Conservation (phyloP, 441 rosid species). For the Viola pubescens region DNA sequence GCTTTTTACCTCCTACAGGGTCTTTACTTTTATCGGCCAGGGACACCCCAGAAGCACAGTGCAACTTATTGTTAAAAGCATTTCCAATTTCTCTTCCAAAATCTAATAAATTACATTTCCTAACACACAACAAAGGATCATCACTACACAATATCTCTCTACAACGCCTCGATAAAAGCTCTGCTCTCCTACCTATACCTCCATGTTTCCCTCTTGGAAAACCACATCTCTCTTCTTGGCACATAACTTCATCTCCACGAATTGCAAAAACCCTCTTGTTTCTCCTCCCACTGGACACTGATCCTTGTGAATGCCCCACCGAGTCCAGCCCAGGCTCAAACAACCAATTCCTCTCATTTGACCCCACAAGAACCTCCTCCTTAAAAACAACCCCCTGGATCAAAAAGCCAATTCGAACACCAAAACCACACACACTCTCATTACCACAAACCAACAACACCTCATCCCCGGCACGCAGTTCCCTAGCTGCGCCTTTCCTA, state of each 20-base stretch:
- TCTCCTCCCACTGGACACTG: constrained; percentile 47
- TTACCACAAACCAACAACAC: constrained; percentile 55
- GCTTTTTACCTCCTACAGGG: constrained; percentile 19
- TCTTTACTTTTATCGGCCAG: constrained; percentile 2
- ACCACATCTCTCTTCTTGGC: constrained; percentile 13
- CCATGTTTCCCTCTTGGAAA: constrained; percentile 17
- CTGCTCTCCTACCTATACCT: constrained; percentile 32
- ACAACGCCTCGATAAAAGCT: constrained; percentile 40
- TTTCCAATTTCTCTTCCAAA: constrained; percentile 20
- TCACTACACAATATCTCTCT: constrained; percentile 42
- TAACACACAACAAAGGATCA: constrained; percentile 54
- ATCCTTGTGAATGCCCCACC: constrained; percentile 41
- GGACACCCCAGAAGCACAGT: background rate
- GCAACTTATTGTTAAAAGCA: constrained; percentile 14
- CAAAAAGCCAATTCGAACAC: constrained; percentile 34
- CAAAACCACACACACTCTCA: constrained; percentile 28
- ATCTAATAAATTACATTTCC: constrained; percentile 26
- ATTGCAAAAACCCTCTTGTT: constrained; percentile 67
- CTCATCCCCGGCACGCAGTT: constrained; percentile 63
- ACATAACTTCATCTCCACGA: constrained; percentile 26
- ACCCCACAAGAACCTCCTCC: constrained; percentile 30
- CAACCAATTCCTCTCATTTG: constrained; percentile 20
- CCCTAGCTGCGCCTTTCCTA: constrained; percentile 27
- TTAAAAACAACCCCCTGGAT: constrained; percentile 30
- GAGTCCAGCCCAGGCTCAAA: constrained; percentile 22